Conservation (phyloP, 805 yeast species). For the Barnettozyma populi region DNA sequence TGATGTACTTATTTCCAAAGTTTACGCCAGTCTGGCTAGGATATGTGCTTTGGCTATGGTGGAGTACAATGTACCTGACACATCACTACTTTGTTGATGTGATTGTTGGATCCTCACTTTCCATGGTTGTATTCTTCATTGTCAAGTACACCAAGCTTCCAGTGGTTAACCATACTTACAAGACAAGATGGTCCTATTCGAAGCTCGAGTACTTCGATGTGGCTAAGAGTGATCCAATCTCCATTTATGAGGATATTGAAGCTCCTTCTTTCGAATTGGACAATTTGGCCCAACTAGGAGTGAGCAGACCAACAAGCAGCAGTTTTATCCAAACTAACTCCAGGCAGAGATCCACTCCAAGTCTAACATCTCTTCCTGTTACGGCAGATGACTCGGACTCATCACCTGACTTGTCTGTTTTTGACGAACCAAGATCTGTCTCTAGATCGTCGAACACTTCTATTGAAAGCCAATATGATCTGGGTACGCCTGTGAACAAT, state of each 20-base stretch:
- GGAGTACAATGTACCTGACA: conserved; percentile 96
- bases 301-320: conserved; percentile 6
- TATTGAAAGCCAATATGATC: conserved; percentile 19
- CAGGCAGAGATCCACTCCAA: conserved; percentile 4
- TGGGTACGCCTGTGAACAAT: conserved; percentile 2
- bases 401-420: conserved; percentile 24
- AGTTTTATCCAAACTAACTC: neutral
- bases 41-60: conserved; percentile 94
- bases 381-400: conserved; percentile 10
- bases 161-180: conserved; percentile 40
- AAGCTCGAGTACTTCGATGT: conserved; percentile 6
- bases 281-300: neutral
- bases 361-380: conserved; percentile 2
- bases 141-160: conserved; percentile 71
- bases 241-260: conserved; percentile 5
- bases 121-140: conserved; percentile 62
- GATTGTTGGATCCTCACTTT: conserved; percentile 87
- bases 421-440: conserved; percentile 26
- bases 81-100: conserved; percentile 95
- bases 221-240: conserved; percentile 7
- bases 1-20: conserved; percentile 76
- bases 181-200: conserved; percentile 66
- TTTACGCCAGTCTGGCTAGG: conserved; percentile 57
- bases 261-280: conserved; percentile 4
- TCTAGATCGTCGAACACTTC: conserved; percentile 33